Evolutionary conservation across 2,329 filamentous ascomycete species (phyloP).

Genomic region (Diaporthe sp.): DNA sequence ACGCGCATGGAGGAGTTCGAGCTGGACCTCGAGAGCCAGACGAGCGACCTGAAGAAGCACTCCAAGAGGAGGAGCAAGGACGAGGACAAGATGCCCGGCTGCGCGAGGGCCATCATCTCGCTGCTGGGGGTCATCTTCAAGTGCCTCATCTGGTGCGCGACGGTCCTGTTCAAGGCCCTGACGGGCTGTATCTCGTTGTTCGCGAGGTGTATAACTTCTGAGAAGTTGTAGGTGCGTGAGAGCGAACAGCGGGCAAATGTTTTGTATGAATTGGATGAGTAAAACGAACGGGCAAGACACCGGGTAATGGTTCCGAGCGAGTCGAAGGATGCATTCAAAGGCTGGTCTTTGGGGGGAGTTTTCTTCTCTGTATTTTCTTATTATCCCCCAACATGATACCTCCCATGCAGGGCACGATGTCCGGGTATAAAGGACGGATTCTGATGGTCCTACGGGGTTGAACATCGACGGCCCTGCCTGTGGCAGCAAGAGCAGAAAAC

Average conservation of each 20-base stretch:
- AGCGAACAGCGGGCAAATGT: constrained; percentile 14
- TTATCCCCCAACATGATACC: constrained; percentile 39
- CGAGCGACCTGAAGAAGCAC: constrained; percentile 61
- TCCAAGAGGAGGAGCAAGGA: constrained; percentile 56
- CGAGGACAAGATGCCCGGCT: constrained; percentile 65
- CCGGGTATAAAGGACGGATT: constrained; percentile 23
- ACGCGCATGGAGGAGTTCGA: constrained; percentile 70
- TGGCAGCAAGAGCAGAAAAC: constrained; percentile 13
- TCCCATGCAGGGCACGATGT: constrained; percentile 28
- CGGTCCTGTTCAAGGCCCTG: constrained; percentile 68
- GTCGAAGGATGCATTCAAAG: constrained; percentile 29
- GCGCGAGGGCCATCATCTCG: constrained; percentile 64
- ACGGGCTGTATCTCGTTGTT: constrained; percentile 64
- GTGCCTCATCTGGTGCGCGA: constrained; percentile 70
- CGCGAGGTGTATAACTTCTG: constrained; percentile 63
- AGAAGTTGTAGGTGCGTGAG: constrained; percentile 52
- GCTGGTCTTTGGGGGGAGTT: constrained; percentile 32
- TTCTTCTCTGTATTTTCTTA: constrained; percentile 34
- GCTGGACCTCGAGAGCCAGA: constrained; percentile 75
- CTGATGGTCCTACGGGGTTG: constrained; percentile 13
- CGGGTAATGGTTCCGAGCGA: constrained; percentile 35
- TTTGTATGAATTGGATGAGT: constrained; percentile 38
- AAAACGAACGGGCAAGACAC: constrained; percentile 28
- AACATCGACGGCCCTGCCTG: constrained; percentile 3
- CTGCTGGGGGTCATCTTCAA: constrained; percentile 68